These are phyloP conservation scores for Hyaloperonospora brassicae DNA, from an alignment of 352 stramenopile genomes.

Conservation along the genomic window DNA sequence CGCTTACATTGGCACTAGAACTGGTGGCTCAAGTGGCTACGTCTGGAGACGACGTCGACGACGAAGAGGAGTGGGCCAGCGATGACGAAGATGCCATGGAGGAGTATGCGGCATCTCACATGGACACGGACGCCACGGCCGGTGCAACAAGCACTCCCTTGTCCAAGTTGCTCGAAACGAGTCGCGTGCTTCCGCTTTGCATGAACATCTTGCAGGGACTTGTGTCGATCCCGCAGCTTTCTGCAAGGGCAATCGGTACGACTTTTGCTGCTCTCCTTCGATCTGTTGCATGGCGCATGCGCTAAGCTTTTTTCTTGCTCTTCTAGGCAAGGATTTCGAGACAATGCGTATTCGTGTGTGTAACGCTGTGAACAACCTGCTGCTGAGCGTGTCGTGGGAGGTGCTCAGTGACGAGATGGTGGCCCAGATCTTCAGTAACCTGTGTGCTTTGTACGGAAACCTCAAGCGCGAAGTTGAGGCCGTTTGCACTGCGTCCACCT, in stretches of 20 bases:
- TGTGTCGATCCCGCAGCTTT: conserved; percentile 56
- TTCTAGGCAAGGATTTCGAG: conserved; percentile 56
- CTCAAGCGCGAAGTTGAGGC: conserved; percentile 36
- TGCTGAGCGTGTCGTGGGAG: conserved; percentile 54
- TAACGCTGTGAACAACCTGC: conserved; percentile 79
- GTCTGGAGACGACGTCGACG: conserved; percentile 47
- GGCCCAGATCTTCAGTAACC: conserved; percentile 68
- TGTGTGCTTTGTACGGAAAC: conserved; percentile 68
- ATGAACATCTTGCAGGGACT: conserved; percentile 69
- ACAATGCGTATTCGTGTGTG: conserved; percentile 74
- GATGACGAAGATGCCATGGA: conserved; percentile 87
- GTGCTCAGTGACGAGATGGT: conserved; percentile 45
- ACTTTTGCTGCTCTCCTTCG: not conserved
- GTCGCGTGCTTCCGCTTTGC: conserved; percentile 44
- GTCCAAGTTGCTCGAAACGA: conserved; percentile 35
- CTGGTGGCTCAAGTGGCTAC: conserved; percentile 60
- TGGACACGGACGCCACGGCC: conserved; percentile 32
- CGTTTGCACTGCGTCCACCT: conserved; percentile 17
- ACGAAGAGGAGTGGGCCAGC: conserved; percentile 80
- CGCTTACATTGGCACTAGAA: conserved; percentile 70
- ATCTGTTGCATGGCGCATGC: not conserved
- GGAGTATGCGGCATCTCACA: conserved; percentile 54
- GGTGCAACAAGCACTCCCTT: conserved; percentile 16
- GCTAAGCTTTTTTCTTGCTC: conserved; percentile 10
- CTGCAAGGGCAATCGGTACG: conserved; percentile 41